A percentile compares a stretch with the other conserved stretches of the same genome.
Conservation (phyloP, 2,329 filamentous ascomycete genomes). For the Cercospora berteroae region DNA sequence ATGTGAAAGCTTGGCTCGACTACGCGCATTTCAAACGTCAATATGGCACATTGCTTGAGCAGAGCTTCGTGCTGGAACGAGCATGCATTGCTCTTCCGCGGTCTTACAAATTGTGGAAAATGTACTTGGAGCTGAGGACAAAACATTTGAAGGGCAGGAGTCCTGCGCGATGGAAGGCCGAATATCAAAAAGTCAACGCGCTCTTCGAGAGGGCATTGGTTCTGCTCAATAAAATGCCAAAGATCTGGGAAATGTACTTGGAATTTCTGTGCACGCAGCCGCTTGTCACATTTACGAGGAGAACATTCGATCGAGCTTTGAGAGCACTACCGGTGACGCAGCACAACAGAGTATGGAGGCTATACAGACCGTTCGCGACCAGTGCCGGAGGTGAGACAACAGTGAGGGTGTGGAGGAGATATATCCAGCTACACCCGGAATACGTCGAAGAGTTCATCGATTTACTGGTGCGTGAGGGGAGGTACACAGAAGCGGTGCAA, state of each 20-base stretch:
- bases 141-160: constrained; percentile 69
- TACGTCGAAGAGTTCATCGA: constrained; percentile 95
- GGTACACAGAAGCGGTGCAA: constrained; percentile 87
- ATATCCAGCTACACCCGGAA: constrained; percentile 96
- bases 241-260: constrained; percentile 97
- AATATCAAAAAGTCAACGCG: constrained; percentile 91
- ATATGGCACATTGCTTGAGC: constrained; percentile 80
- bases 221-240: constrained; percentile 96
- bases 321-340: constrained; percentile 90
- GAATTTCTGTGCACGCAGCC: constrained; percentile 87
- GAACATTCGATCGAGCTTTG: constrained; percentile 87
- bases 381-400: constrained; percentile 87
- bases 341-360: constrained; percentile 90
- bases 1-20: constrained; percentile 89
- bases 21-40: constrained; percentile 90
- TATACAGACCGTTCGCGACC: constrained; percentile 87
- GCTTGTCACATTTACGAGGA: constrained; percentile 80
- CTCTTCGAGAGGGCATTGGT: constrained; percentile 91
- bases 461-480: constrained; percentile 72
- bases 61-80: constrained; percentile 83
- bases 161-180: constrained; percentile 70
- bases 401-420: constrained; percentile 88
- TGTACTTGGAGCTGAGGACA: constrained; percentile 84
- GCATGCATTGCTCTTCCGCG: constrained; percentile 85
- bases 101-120: constrained; percentile 98